Percentiles rank a stretch among this genome's conserved stretches.
phyloP scores from a whole-genome alignment of 2,329 filamentous ascomycete species.

The Verticillium tricorpus region DNA sequence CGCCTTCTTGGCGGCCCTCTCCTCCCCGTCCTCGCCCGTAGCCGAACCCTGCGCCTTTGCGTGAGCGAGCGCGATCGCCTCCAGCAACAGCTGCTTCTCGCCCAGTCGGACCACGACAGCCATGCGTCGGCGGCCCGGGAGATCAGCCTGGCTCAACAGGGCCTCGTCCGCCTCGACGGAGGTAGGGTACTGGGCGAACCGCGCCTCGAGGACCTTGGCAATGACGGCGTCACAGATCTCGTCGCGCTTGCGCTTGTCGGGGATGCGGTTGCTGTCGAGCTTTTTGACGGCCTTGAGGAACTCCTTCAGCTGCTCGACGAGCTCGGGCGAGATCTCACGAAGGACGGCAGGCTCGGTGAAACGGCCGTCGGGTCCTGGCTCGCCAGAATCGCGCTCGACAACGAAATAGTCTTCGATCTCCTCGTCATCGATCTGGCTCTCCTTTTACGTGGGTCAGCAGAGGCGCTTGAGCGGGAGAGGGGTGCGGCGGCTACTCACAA shows the following conservation, averaged over 20 bases:
- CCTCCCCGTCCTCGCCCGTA: constrained; percentile 18
- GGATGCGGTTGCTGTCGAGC: constrained; percentile 32
- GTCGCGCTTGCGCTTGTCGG: constrained; percentile 46
- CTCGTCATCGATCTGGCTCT: constrained; percentile 54
- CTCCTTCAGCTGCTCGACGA: constrained; percentile 46
- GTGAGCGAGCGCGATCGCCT: constrained; percentile 38
- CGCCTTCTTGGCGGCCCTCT: constrained; percentile 24
- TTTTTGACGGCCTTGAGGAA: constrained; percentile 47
- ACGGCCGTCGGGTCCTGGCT: constrained; percentile 45
- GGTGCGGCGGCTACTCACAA: constrained; percentile 34
- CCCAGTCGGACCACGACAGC: constrained; percentile 65
- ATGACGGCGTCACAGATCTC: constrained; percentile 38
- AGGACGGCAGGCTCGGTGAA: constrained; percentile 32
- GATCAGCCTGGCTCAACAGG: constrained; percentile 23
- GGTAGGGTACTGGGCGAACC: constrained; percentile 38
- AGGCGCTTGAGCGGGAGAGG: constrained; percentile 18
- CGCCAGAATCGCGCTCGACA: constrained; percentile 51
- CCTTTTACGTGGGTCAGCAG: background rate
- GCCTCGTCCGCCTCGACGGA: constrained; percentile 33
- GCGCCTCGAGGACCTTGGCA: constrained; percentile 28
- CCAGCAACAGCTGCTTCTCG: constrained; percentile 63
- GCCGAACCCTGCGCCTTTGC: constrained; percentile 13
- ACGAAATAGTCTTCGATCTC: constrained; percentile 73
- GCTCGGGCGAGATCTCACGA: constrained; percentile 41
- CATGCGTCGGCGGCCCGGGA: constrained; percentile 45